Evolutionary conservation across 805 yeast genomes (phyloP).

Genomic region (Torulaspora delbrueckii): DNA sequence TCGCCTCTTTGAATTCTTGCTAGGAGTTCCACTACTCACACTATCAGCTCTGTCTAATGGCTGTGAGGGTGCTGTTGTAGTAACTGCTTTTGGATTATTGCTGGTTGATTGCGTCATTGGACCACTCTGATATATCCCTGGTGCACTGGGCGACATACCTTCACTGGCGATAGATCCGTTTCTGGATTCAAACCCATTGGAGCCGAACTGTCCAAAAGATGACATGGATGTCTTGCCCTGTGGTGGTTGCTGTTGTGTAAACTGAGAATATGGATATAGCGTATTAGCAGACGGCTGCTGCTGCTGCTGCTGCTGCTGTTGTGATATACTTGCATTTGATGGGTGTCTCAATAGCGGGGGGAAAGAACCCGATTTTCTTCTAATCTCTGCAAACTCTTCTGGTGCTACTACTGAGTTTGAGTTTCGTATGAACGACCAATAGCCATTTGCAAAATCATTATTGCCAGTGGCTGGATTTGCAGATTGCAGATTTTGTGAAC

Average conservation of each 20-base stretch:
- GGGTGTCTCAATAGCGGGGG: conserved; percentile 27
- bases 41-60: not conserved
- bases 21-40: conserved; percentile 1
- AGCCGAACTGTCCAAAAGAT: conserved; percentile 25
- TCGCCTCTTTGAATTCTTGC: conserved; percentile 7
- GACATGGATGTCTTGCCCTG: conserved; percentile 12
- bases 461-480: conserved; percentile 5
- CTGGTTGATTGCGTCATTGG: conserved; percentile 5
- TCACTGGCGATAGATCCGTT: conserved; percentile 31
- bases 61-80: conserved; percentile 1
- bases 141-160: conserved; percentile 30
- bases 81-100: not conserved
- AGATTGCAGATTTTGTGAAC: conserved; percentile 10
- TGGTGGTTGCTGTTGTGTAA: conserved; percentile 21
- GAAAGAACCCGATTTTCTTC: conserved; percentile 27
- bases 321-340: conserved; percentile 16
- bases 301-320: conserved; percentile 14
- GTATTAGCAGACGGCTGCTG: conserved; percentile 2
- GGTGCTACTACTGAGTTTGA: conserved; percentile 10
- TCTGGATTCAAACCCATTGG: conserved; percentile 29
- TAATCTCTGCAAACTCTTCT: conserved; percentile 18
- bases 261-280: conserved; percentile 27
- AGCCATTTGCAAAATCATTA: conserved; percentile 9
- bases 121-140: conserved; percentile 11
- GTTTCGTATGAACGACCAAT: conserved; percentile 24